Conservation (phyloP, 352 stramenopile species). For the Globisporangium nodosum region DNA sequence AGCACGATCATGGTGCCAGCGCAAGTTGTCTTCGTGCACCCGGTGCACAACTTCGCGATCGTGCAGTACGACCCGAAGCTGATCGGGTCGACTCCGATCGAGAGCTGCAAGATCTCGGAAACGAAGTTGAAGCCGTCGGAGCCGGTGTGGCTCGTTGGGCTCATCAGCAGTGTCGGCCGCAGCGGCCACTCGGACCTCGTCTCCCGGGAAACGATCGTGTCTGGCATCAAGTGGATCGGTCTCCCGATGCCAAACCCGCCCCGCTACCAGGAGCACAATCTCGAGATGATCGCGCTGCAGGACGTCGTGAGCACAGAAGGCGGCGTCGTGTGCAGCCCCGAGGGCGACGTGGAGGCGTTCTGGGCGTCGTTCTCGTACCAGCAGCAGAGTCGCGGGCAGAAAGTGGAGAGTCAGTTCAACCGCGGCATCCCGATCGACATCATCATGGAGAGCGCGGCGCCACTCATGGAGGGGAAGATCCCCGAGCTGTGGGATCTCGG, state of each 20-base stretch:
- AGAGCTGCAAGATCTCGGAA: slow-evolving; percentile 67
- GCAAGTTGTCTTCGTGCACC: slow-evolving; percentile 89
- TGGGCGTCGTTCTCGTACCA: slow-evolving; percentile 88
- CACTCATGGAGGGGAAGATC: slow-evolving; percentile 60
- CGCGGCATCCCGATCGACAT: slow-evolving; percentile 83
- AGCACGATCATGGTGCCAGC: slow-evolving; percentile 87
- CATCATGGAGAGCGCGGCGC: slow-evolving; percentile 81
- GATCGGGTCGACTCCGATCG: slow-evolving; percentile 77
- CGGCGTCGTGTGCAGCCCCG: slow-evolving; percentile 65
- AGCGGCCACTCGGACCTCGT: slow-evolving; percentile 79
- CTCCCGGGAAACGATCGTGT: slow-evolving; percentile 81
- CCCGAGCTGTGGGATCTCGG: slow-evolving; percentile 78
- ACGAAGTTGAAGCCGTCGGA: slow-evolving; percentile 62
- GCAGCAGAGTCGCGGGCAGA: slow-evolving; percentile 60
- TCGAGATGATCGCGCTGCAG: slow-evolving; percentile 84
- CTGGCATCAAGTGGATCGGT: slow-evolving; percentile 81
- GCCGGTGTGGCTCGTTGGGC: slow-evolving; percentile 78
- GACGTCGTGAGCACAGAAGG: slow-evolving; percentile 80
- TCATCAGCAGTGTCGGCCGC: slow-evolving; percentile 78
- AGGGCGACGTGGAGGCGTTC: slow-evolving; percentile 74
- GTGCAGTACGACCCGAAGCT: slow-evolving; percentile 89
- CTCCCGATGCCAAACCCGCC: slow-evolving; percentile 78
- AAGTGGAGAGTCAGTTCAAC: slow-evolving; percentile 85
- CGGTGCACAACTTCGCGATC: slow-evolving; percentile 91
- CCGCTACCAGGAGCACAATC: slow-evolving; percentile 84